Evolutionary conservation across 2,329 filamentous ascomycete species (phyloP).

Genomic region (Amphichorda felina): DNA sequence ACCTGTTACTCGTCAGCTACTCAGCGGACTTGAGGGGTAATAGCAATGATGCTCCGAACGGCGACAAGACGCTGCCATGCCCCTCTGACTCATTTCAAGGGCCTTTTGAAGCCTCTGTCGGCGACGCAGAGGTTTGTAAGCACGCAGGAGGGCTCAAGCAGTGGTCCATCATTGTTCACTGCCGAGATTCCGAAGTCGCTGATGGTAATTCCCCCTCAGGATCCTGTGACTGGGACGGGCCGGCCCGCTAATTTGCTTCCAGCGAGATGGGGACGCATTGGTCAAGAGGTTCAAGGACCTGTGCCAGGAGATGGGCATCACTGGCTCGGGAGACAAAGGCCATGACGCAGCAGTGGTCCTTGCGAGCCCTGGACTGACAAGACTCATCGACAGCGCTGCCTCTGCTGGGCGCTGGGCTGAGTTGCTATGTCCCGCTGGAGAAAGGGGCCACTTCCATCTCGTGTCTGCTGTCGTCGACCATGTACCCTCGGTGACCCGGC

Average conservation of each 20-base stretch:
- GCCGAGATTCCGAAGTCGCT: neutral
- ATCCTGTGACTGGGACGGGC: neutral
- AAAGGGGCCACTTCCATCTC: slow-evolving; percentile 25
- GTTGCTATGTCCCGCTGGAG: slow-evolving; percentile 16
- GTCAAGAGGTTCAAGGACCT: neutral
- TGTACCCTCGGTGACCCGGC: slow-evolving; percentile 23
- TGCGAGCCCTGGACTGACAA: slow-evolving; percentile 34
- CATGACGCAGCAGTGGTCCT: slow-evolving; percentile 35
- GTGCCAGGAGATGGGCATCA: neutral
- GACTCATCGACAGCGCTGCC: slow-evolving; percentile 29
- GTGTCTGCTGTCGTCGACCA: slow-evolving; percentile 45
- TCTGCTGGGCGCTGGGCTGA: slow-evolving; percentile 29
- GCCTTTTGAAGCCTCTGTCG: no score
- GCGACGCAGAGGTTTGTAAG: neutral
- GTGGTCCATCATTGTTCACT: neutral
- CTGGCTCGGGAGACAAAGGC: slow-evolving; percentile 7
- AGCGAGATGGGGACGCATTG: slow-evolving; percentile 1
- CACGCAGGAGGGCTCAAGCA: no score
- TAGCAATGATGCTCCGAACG: neutral
- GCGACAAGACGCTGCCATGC: neutral
- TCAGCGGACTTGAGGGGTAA: no score
- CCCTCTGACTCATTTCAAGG: no score
- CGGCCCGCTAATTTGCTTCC: slow-evolving; percentile 4
- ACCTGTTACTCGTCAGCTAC: no score
- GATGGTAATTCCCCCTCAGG: neutral